Evolutionary conservation across 2,329 filamentous ascomycete species (phyloP), one percentile per base, ranked within the genome.

Genomic region (Fusarium multiceps): DNA sequence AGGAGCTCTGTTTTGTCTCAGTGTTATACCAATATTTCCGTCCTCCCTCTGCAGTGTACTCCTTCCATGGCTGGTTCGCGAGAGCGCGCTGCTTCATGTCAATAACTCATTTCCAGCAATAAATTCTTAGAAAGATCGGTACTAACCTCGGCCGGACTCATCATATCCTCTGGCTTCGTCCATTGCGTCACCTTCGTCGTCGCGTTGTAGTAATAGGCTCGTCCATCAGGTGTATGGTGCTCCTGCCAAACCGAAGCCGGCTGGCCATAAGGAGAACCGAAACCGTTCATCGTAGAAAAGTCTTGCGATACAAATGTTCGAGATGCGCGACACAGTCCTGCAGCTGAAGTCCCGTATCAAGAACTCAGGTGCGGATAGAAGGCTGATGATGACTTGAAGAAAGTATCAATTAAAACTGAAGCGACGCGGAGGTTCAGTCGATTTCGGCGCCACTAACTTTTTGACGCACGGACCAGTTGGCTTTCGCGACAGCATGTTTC

Each of bases 11-110:
- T 81, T 95, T 94, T 46, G 93, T 94, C 80, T 97, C 92, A 34
- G 90, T 92, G 80, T 99, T 96, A 80, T 94, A 95, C 92, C 94
- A 99, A 82, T 99, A 99, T 78, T 95, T 93, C 75, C 91, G 90
- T 48, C 95, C 96, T 69, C 93, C 92, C 67, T 94, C 90, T 23
- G 93, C 90, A 27, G 91, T 93, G 77, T 97, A 96, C 80, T 97
- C 93, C 77, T 95, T 96, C 94, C 94, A 99, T 69, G 93, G 92
- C 73, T 96, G 92, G 74, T 91, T 90, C 53, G 91, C 87, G 49
- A 97, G 86, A 57, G 93, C 93, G 77, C 92, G 92, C 93, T 78
- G 62, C 54, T 66, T 41, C 53, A 46, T 43, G 50, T 72, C 59
- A 72, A 69, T 49, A 70, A 58, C 18, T 21, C 16, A 27, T 21